Evolutionary conservation across 805 yeast species (phyloP).

Genomic region (Candida silvatica): DNA sequence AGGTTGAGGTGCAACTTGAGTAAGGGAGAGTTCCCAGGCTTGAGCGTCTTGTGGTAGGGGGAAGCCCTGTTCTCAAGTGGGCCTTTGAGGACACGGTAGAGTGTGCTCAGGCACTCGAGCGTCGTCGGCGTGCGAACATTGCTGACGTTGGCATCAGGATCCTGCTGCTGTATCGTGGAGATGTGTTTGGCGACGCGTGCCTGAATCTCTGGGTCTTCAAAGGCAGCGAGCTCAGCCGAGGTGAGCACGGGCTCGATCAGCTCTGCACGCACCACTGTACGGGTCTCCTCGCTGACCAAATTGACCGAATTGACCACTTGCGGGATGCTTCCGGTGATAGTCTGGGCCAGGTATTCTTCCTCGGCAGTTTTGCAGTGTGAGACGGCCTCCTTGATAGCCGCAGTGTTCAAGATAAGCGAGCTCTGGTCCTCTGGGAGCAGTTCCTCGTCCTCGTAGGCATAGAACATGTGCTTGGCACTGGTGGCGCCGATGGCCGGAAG

Average conservation of each 20-base stretch:
- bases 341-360: constrained; percentile 6
- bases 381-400: neutral
- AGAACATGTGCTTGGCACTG: constrained; percentile 17
- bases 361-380: constrained; percentile 3
- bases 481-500: constrained; percentile 2
- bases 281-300: constrained; percentile 36
- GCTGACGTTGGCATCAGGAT: constrained; percentile 2
- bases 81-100: constrained; percentile 57
- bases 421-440: constrained; percentile 18
- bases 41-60: constrained; percentile 47
- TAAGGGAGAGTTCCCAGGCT: constrained; percentile 34
- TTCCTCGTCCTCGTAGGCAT: constrained; percentile 18
- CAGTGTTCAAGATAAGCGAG: constrained; percentile 12
- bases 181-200: constrained; percentile 35
- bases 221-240: constrained; percentile 35
- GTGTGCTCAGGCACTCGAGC: constrained; percentile 48
- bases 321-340: constrained; percentile 22
- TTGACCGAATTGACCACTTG: constrained; percentile 33
- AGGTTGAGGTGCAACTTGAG: constrained; percentile 43
- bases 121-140: constrained; percentile 36
- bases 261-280: constrained; percentile 42
- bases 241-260: constrained; percentile 44
- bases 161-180: constrained; percentile 13
- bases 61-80: constrained; percentile 42
- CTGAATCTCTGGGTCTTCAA: constrained; percentile 41